A percentile compares a stretch with the other conserved stretches of the same genome.
These are phyloP conservation scores for Ustanciosporium gigantosporum DNA, from an alignment of 1,284 basidiomycete species.

Conservation along the genomic window DNA sequence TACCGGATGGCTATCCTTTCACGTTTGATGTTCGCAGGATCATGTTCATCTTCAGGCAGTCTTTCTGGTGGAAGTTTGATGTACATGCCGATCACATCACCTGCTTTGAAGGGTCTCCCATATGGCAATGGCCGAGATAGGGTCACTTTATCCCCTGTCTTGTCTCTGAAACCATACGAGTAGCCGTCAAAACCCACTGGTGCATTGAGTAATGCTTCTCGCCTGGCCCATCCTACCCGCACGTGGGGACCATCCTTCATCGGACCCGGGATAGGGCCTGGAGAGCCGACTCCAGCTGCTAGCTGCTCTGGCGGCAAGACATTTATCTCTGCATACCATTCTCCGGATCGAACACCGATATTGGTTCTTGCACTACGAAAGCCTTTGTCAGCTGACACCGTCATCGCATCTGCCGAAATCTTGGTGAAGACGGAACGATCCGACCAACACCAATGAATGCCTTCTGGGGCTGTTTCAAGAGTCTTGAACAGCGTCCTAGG, in stretches of 20 bases:
- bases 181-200: constrained; percentile 93
- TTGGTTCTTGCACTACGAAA: constrained; percentile 88
- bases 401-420: constrained; percentile 78
- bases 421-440: constrained; percentile 74
- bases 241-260: constrained; percentile 73
- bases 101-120: constrained; percentile 70
- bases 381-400: constrained; percentile 80
- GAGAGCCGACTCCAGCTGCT: constrained; percentile 62
- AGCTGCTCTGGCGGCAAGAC: constrained; percentile 67
- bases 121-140: constrained; percentile 80
- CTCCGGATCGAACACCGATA: constrained; percentile 82
- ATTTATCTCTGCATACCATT: constrained; percentile 92
- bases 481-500: constrained; percentile 49
- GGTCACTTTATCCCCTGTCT: constrained; percentile 85
- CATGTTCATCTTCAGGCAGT: constrained; percentile 16
- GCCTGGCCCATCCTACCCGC: constrained; percentile 84
- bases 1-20: constrained; percentile 75
- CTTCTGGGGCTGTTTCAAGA: constrained; percentile 40
- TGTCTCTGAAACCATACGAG: constrained; percentile 87
- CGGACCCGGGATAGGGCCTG: constrained; percentile 15
- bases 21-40: constrained; percentile 46
- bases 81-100: constrained; percentile 91
- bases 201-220: constrained; percentile 88
- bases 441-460: constrained; percentile 63
- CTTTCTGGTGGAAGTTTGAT: constrained; percentile 73